Evolutionary conservation across 768 basidiomycete species (phyloP).

Genomic region (Boletus eberwhitei): DNA sequence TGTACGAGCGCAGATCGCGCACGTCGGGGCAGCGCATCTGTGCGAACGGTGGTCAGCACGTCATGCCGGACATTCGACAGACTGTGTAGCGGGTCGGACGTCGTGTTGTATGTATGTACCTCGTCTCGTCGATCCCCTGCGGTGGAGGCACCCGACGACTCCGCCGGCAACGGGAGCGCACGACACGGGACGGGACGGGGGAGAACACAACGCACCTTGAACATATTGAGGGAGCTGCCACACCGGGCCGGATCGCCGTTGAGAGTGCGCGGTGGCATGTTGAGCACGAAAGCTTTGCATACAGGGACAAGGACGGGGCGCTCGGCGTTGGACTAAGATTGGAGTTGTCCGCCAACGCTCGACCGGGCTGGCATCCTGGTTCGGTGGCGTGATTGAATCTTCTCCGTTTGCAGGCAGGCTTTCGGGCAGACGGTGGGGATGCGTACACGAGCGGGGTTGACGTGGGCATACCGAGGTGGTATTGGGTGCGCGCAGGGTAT

Average conservation of each 20-base stretch:
- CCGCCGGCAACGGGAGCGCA: background rate
- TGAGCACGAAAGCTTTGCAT: conserved; percentile 25
- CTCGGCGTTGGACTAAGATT: conserved; percentile 8
- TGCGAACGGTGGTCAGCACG: conserved; percentile 3
- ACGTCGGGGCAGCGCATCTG: conserved; percentile 35
- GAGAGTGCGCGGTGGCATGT: conserved; percentile 30
- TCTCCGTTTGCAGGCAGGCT: conserved; percentile 26
- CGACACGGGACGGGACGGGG: background rate
- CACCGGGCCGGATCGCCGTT: conserved; percentile 14
- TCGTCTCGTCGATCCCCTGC: too few relatives aligned
- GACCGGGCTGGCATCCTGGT: conserved; percentile 10
- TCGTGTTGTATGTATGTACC: too few relatives aligned
- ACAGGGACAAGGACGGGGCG: background rate
- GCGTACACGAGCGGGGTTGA: conserved; percentile 12
- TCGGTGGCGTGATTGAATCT: conserved; percentile 19
- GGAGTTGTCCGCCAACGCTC: conserved; percentile 19
- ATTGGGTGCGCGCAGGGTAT: background rate
- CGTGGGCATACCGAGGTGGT: conserved; percentile 14
- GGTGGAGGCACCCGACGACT: background rate
- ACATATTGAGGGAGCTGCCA: conserved; percentile 11
- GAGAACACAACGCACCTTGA: conserved; percentile 18
- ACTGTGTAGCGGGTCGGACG: too few relatives aligned
- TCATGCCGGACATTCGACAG: too few relatives aligned
- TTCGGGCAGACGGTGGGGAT: conserved; percentile 13
- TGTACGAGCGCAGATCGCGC: conserved; percentile 36